These are phyloP conservation scores for Astragalus membranaceus DNA, from an alignment of 306 rosid genomes.

Conservation along the genomic window DNA sequence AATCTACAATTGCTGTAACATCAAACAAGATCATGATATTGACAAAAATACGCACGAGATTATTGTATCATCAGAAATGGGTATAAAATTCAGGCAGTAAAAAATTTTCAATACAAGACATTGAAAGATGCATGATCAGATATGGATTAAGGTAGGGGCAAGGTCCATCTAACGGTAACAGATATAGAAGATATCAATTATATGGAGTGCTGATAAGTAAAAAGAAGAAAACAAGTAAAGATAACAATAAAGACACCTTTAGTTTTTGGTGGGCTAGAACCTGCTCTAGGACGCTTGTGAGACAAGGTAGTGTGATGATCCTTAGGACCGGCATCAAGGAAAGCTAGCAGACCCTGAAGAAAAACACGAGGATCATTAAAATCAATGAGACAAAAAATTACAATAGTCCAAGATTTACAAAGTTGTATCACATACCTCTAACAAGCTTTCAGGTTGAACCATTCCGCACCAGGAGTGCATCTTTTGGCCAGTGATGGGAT, in stretches of 20 bases:
- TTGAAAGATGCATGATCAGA: background rate
- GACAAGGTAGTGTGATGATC: conserved; percentile 75
- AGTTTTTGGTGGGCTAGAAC: conserved; percentile 59
- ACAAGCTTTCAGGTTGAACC: conserved; percentile 84
- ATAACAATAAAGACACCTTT: conserved; percentile 43
- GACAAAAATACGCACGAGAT: background rate
- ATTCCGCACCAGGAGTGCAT: conserved; percentile 89
- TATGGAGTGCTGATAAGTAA: background rate
- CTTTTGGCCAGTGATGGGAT: conserved; percentile 97
- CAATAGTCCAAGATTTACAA: background rate
- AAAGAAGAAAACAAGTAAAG: background rate
- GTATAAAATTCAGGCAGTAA: background rate
- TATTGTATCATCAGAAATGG: background rate
- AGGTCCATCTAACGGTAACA: conserved; percentile 1
- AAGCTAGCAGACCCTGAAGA: conserved; percentile 72
- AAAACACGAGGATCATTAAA: conserved; percentile 14
- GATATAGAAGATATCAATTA: background rate
- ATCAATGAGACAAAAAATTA: conserved; percentile 1
- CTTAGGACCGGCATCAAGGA: conserved; percentile 85
- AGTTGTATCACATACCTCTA: conserved; percentile 54
- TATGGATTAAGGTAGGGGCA: background rate
- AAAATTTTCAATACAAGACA: background rate
- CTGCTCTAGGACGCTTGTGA: conserved; percentile 93
- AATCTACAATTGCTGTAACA: conserved; percentile 24
- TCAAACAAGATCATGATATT: conserved; percentile 20